Evolutionary conservation across 2,329 filamentous ascomycete genomes (phyloP).

Genomic region (Monosporascus sp.): DNA sequence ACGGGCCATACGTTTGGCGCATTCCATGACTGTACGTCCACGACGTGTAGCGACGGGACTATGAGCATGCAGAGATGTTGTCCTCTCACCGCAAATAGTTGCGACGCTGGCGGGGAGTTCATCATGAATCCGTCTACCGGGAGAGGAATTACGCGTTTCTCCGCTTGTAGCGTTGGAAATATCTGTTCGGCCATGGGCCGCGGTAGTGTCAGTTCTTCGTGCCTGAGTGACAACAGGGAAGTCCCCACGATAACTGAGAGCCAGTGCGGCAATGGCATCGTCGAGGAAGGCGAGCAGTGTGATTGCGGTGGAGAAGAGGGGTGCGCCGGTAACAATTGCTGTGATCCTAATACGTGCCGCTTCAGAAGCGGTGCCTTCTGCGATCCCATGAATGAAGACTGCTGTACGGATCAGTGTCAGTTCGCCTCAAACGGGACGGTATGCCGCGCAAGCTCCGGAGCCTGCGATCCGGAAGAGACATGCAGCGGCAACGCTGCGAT

Average conservation of each 20-base stretch:
- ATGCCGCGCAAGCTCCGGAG: slow-evolving; percentile 73
- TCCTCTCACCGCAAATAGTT: slow-evolving; percentile 63
- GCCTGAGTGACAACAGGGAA: slow-evolving; percentile 79
- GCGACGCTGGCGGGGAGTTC: slow-evolving; percentile 71
- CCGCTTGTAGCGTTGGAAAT: slow-evolving; percentile 84
- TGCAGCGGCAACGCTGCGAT: slow-evolving; percentile 68
- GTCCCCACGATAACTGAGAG: slow-evolving; percentile 76
- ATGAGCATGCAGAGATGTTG: slow-evolving; percentile 61
- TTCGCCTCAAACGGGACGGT: slow-evolving; percentile 63
- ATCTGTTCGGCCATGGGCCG: slow-evolving; percentile 81
- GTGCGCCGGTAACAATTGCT: slow-evolving; percentile 75
- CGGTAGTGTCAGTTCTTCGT: slow-evolving; percentile 69
- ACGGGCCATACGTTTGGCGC: slow-evolving; percentile 92
- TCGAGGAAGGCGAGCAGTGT: slow-evolving; percentile 89
- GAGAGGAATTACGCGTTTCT: slow-evolving; percentile 70
- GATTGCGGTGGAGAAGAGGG: slow-evolving; percentile 77
- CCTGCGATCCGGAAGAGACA: slow-evolving; percentile 79
- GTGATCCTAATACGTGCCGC: slow-evolving; percentile 79
- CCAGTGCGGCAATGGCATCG: slow-evolving; percentile 94
- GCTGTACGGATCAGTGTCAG: slow-evolving; percentile 64
- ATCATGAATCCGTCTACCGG: slow-evolving; percentile 96
- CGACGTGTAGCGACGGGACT: slow-evolving; percentile 61
- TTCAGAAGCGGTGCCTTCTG: slow-evolving; percentile 74
- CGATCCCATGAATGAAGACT: slow-evolving; percentile 76
- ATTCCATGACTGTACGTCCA: slow-evolving; percentile 79